phyloP scores from a whole-genome alignment of 176 grass and related monocot species.

The Musa schizocarpa region DNA sequence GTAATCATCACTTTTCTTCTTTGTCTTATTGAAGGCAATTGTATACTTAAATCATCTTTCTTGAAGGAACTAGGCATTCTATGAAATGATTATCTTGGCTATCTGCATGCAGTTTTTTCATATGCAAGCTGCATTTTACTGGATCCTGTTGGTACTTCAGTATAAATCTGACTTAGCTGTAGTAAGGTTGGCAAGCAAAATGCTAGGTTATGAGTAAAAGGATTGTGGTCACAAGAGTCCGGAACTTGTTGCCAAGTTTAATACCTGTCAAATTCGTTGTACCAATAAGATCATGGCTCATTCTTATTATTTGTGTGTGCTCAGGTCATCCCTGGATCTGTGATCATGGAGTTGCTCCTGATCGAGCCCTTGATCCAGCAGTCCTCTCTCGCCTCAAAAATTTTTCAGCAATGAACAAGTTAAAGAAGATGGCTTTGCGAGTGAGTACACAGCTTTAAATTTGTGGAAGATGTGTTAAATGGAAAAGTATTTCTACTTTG shows the following conservation, averaged over 20 bases:
- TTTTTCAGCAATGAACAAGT: constrained; percentile 97
- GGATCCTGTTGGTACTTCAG: neutral
- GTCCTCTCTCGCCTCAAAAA: constrained; percentile 96
- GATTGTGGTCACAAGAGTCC: neutral
- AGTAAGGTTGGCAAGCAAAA: neutral
- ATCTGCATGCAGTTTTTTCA: neutral
- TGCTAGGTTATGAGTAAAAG: neutral
- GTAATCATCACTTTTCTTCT: no score
- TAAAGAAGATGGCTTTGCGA: constrained; percentile 98
- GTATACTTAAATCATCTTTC: neutral
- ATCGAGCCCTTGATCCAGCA: constrained; percentile 85
- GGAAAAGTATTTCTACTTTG: neutral
- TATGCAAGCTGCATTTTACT: neutral
- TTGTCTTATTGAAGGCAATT: no score
- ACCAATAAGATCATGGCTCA: no score
- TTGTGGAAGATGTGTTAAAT: neutral
- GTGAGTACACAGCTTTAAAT: constrained; percentile 23
- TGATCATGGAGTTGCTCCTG: constrained; percentile 97
- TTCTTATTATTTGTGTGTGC: constrained; percentile 9
- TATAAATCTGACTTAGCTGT: neutral
- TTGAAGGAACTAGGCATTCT: neutral
- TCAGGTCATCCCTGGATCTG: constrained; percentile 94
- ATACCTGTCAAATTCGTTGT: neutral
- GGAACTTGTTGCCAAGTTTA: neutral
- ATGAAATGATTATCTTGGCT: neutral